Evolutionary conservation across 768 basidiomycete species (phyloP).

Genomic region (Tulasnella sp.): DNA sequence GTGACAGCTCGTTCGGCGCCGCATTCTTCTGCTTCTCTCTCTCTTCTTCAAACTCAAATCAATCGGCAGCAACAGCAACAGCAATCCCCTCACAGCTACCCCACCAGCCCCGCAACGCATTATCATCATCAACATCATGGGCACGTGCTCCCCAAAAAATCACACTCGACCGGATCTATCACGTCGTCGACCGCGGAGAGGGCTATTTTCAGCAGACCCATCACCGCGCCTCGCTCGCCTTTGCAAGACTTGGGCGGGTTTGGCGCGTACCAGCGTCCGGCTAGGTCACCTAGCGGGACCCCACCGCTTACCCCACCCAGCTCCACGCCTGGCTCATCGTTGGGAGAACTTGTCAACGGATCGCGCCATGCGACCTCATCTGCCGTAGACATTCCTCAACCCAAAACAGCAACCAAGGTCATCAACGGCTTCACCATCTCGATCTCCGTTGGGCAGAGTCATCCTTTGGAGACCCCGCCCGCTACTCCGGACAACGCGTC

Average conservation of each 20-base stretch:
- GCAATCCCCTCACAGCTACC: background rate
- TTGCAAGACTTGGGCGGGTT: background rate
- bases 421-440: conserved; percentile 7
- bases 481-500: conserved; percentile 42
- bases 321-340: conserved; percentile 10
- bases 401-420: background rate
- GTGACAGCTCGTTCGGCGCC: conserved; percentile 82
- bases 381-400: background rate
- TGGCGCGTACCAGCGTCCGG: background rate
- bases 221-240: background rate
- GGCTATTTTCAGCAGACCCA: background rate
- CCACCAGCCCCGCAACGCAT: background rate
- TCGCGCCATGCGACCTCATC: background rate
- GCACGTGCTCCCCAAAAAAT: background rate
- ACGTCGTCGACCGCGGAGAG: background rate
- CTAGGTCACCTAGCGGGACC: background rate
- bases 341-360: conserved; percentile 8
- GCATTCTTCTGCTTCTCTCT: background rate
- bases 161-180: background rate
- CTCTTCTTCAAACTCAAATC: background rate
- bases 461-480: conserved; percentile 54
- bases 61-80: background rate
- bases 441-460: conserved; percentile 11
- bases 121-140: background rate
- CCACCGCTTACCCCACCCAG: conserved; percentile 15